phyloP scores from a whole-genome alignment of 805 yeast genomes.

The Starmerella apicola region DNA sequence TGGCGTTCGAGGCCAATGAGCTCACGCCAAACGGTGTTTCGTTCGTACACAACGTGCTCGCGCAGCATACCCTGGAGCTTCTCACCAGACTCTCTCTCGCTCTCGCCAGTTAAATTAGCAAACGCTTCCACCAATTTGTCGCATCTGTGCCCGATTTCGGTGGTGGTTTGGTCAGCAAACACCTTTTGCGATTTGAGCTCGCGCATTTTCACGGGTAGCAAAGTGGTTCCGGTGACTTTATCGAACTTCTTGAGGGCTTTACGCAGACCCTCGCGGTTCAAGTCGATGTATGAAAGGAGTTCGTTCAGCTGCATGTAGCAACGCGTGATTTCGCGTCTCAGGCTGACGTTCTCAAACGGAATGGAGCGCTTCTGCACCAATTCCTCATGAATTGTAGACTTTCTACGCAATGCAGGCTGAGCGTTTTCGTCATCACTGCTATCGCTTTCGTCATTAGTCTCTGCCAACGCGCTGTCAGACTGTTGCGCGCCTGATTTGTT shows the following conservation, averaged over 20 bases:
- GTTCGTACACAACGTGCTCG: constrained; percentile 93
- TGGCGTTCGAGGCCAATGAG: constrained; percentile 84
- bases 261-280: constrained; percentile 78
- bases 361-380: constrained; percentile 14
- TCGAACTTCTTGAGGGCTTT: constrained; percentile 89
- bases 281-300: constrained; percentile 66
- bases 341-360: constrained; percentile 14
- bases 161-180: constrained; percentile 41
- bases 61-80: constrained; percentile 46
- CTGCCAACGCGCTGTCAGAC: constrained; percentile 1
- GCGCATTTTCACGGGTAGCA: constrained; percentile 47
- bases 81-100: constrained; percentile 37
- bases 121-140: constrained; percentile 42
- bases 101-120: constrained; percentile 38
- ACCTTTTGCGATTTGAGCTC: constrained; percentile 38
- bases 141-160: constrained; percentile 40
- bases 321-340: constrained; percentile 33
- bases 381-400: constrained; percentile 15
- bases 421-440: constrained; percentile 14
- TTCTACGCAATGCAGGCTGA: constrained; percentile 18
- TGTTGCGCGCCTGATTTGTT: neutral
- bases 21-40: constrained; percentile 96
- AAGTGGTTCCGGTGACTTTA: constrained; percentile 54
- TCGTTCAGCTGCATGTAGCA: constrained; percentile 69
- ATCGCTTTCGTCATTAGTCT: constrained; percentile 11